Evolutionary conservation across 345 rosid genomes (phyloP).

Genomic region (Citrus medica): DNA sequence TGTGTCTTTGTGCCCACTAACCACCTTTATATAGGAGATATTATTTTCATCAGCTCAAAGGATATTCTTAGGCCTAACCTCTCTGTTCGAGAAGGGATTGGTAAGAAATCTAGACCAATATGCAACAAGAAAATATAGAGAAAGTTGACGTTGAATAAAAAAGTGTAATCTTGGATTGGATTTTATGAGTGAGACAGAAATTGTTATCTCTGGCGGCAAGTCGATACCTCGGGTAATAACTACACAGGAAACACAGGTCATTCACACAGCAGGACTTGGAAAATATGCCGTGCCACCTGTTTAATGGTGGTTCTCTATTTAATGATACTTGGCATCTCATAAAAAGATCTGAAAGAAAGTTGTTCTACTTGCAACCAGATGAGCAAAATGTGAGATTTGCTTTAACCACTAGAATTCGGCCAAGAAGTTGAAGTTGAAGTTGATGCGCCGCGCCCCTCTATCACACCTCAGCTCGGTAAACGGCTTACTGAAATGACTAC

Average conservation of each 20-base stretch:
- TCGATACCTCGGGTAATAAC: conserved; percentile 59
- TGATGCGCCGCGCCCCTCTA: not conserved
- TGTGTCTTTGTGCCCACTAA: conserved; percentile 69
- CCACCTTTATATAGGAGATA: conserved; percentile 68
- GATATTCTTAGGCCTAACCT: conserved; percentile 65
- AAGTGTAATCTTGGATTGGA: not conserved
- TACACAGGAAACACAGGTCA: conserved; percentile 35
- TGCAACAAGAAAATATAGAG: not conserved
- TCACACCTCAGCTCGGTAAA: too few species aligned
- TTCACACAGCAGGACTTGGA: conserved; percentile 25
- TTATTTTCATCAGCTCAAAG: conserved; percentile 54
- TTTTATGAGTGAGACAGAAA: conserved; percentile 37
- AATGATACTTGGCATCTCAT: not conserved
- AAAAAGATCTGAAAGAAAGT: not conserved
- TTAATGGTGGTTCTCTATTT: not conserved
- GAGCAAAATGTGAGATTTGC: not conserved
- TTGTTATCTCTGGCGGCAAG: conserved; percentile 70
- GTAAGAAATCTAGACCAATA: conserved; percentile 25
- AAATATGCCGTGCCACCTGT: conserved; percentile 38
- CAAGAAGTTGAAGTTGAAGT: not conserved
- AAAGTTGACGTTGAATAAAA: not conserved
- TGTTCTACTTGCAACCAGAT: not conserved
- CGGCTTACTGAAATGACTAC: not conserved
- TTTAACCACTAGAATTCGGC: not conserved
- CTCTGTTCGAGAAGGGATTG: conserved; percentile 63